Evolutionary conservation across 1,284 basidiomycete species (phyloP).

Genomic region (Cutaneotrichosporon cyanovorans): DNA sequence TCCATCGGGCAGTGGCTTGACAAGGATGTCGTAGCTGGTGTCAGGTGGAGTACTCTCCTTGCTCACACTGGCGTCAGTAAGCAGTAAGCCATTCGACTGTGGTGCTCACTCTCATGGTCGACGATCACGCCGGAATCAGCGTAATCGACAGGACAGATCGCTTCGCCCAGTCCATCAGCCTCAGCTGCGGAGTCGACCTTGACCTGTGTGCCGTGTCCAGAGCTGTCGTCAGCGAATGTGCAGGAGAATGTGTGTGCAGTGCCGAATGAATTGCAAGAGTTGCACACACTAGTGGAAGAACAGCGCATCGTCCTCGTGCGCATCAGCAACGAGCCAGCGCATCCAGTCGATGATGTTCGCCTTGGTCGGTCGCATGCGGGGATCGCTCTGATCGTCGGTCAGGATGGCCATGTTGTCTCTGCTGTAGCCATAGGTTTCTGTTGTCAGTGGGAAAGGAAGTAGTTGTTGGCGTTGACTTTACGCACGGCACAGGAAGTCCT

Average conservation of each 20-base stretch:
- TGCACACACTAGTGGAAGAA: conserved; percentile 71
- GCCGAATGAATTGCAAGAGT: too few species aligned
- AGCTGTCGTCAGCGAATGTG: conserved; percentile 22
- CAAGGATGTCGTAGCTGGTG: conserved; percentile 51
- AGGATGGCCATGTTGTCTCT: conserved; percentile 78
- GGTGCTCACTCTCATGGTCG: conserved; percentile 50
- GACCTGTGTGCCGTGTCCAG: conserved; percentile 75
- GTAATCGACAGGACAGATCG: conserved; percentile 80
- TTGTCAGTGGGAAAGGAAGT: too few species aligned
- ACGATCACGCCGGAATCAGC: conserved; percentile 65
- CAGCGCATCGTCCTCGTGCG: conserved; percentile 72
- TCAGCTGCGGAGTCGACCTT: conserved; percentile 56
- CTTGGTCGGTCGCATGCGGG: conserved; percentile 61
- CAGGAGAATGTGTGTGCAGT: background rate
- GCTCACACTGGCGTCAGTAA: conserved; percentile 10
- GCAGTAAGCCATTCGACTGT: background rate
- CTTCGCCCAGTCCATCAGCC: conserved; percentile 47
- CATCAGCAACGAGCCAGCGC: conserved; percentile 76
- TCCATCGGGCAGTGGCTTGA: conserved; percentile 62
- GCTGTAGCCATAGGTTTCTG: conserved; percentile 59
- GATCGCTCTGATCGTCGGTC: conserved; percentile 64
- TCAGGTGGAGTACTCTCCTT: conserved; percentile 4
- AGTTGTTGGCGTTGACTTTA: background rate
- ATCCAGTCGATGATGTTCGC: conserved; percentile 80
- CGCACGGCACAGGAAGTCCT: conserved; percentile 53